Evolutionary conservation across 1,139 yeast species (phyloP).

Genomic region (Yamadazyma songkhlaensis): DNA sequence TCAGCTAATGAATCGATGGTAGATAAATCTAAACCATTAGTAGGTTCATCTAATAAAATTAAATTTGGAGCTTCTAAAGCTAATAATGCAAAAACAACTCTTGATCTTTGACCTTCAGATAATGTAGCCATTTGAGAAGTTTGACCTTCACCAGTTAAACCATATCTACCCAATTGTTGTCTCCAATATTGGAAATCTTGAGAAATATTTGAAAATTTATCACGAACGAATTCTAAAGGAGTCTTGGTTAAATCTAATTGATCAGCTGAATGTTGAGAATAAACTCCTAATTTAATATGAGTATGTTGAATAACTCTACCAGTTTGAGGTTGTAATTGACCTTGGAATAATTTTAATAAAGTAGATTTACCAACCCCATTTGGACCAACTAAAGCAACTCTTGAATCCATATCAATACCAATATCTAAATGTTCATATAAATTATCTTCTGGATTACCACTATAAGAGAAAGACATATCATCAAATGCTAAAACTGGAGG

Average conservation of each 20-base stretch:
- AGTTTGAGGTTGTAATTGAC: conserved; percentile 79
- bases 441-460: conserved; percentile 84
- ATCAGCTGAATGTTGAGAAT: conserved; percentile 98
- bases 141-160: conserved; percentile 98
- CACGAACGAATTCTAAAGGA: conserved; percentile 95
- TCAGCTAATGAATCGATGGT: conserved; percentile 97
- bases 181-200: conserved; percentile 99
- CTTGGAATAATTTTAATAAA: conserved; percentile 92
- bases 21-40: conserved; percentile 98
- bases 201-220: conserved; percentile 81
- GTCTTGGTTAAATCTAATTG: conserved; percentile 94
- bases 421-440: conserved; percentile 87
- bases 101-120: conserved; percentile 98
- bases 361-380: conserved; percentile 99
- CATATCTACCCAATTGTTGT: conserved; percentile 95
- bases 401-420: conserved; percentile 99
- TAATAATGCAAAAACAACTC: conserved; percentile 94
- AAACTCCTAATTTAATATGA: conserved; percentile 96
- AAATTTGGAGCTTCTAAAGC: conserved; percentile 96
- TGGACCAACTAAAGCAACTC: conserved; percentile 98
- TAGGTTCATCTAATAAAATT: conserved; percentile 96
- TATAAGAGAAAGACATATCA: conserved; percentile 88
- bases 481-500: conserved; percentile 98
- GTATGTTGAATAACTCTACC: conserved; percentile 98
- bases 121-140: conserved; percentile 98